Conservation (phyloP, 2,329 filamentous ascomycete species). For the Cucurbitaria berberidis region DNA sequence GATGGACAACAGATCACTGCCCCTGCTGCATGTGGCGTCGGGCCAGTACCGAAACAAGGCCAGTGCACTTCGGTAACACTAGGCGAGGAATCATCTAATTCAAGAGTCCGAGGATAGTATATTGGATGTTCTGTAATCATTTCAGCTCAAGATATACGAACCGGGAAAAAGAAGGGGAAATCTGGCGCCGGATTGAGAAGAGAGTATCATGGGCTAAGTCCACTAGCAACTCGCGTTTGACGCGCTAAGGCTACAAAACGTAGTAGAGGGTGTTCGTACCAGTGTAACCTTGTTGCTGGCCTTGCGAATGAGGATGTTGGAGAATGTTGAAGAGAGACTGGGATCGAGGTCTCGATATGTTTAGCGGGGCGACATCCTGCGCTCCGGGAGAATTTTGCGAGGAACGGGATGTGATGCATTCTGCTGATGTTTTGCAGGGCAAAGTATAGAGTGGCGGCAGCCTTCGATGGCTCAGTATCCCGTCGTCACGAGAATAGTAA, state of each 20-base stretch:
- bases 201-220: slow-evolving; percentile 12
- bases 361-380: slow-evolving; percentile 7
- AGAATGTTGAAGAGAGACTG: slow-evolving; percentile 30
- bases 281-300: slow-evolving; percentile 12
- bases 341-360: slow-evolving; percentile 22
- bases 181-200: slow-evolving; percentile 9
- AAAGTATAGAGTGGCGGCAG: slow-evolving; percentile 33
- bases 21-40: slow-evolving; percentile 27
- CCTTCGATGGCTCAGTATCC: slow-evolving; percentile 23
- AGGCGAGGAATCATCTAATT: slow-evolving; percentile 20
- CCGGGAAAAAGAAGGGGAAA: slow-evolving; percentile 5
- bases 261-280: slow-evolving; percentile 22
- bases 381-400: slow-evolving; percentile 9
- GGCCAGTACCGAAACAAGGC: slow-evolving; percentile 24
- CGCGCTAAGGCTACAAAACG: slow-evolving; percentile 10
- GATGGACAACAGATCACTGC: slow-evolving; percentile 31
- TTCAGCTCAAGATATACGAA: slow-evolving; percentile 26
- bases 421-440: slow-evolving; percentile 22
- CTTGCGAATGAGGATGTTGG: slow-evolving; percentile 19
- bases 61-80: slow-evolving; percentile 22
- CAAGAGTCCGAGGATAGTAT: slow-evolving; percentile 18
- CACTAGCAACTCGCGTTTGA: slow-evolving; percentile 10
- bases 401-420: slow-evolving; percentile 10
- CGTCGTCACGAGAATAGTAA: slow-evolving; percentile 28
- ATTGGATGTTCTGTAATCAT: slow-evolving; percentile 28